These are phyloP conservation scores for Psidium friedrichsthalianum DNA, from an alignment of 345 rosid genomes.

Conservation along the genomic window DNA sequence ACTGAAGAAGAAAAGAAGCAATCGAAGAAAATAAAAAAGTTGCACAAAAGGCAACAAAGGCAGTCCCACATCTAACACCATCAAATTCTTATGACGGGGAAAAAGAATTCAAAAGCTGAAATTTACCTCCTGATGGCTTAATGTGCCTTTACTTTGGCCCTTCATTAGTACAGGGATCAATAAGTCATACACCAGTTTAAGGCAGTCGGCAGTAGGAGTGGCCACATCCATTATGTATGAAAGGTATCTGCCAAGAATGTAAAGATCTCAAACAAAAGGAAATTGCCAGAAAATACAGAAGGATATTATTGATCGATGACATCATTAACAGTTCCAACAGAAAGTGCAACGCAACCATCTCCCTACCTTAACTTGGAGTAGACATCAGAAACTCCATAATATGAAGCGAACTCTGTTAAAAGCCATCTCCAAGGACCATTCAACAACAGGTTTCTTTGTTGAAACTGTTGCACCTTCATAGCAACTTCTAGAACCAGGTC, in stretches of 20 bases:
- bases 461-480: constrained; percentile 80
- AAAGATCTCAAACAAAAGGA: neutral
- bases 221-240: constrained; percentile 98
- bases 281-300: constrained; percentile 2
- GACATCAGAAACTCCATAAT: constrained; percentile 86
- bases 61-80: neutral
- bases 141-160: constrained; percentile 59
- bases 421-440: constrained; percentile 98
- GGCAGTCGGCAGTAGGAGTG: constrained; percentile 95
- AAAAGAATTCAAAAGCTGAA: neutral
- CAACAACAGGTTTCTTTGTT: constrained; percentile 73
- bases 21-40: neutral
- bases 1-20: neutral
- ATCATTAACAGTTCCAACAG: neutral
- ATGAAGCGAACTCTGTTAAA: constrained; percentile 78
- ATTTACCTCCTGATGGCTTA: constrained; percentile 98
- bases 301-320: neutral
- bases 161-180: constrained; percentile 82
- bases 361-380: constrained; percentile 82
- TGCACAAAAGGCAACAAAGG: neutral
- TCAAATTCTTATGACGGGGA: neutral
- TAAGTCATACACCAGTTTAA: constrained; percentile 72
- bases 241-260: constrained; percentile 46
- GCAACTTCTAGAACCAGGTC: constrained; percentile 86
- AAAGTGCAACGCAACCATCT: neutral